Conservation (phyloP, 2,329 filamentous ascomycete genomes). For the Cladosporium oxysporum region DNA sequence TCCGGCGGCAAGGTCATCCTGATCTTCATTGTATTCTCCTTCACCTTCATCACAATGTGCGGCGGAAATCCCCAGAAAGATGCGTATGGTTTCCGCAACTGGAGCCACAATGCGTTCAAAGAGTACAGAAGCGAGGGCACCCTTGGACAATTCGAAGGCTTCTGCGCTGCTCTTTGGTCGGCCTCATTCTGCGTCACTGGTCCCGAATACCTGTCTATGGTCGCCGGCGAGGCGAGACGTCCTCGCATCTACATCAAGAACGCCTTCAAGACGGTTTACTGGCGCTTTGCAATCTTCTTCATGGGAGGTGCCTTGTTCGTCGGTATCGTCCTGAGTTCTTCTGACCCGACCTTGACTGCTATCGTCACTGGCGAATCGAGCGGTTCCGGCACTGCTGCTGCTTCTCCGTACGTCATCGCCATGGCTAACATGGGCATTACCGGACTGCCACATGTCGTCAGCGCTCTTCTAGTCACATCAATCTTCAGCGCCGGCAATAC, state of each 20-base stretch:
- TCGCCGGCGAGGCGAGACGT: constrained; percentile 49
- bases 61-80: constrained; percentile 31
- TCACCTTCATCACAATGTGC: constrained; percentile 40
- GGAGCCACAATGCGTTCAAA: constrained; percentile 38
- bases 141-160: constrained; percentile 39
- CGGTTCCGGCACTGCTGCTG: constrained; percentile 27
- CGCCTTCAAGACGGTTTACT: constrained; percentile 52
- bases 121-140: constrained; percentile 24
- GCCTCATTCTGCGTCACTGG: constrained; percentile 30
- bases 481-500: constrained; percentile 60
- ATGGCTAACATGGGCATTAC: constrained; percentile 44
- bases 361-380: constrained; percentile 23
- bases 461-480: constrained; percentile 48
- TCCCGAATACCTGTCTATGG: constrained; percentile 53
- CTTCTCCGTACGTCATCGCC: constrained; percentile 40
- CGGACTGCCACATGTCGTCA: constrained; percentile 45
- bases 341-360: constrained; percentile 33
- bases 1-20: constrained; percentile 52
- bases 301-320: constrained; percentile 49
- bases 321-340: constrained; percentile 42
- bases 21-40: constrained; percentile 48
- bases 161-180: constrained; percentile 34
- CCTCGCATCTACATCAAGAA: constrained; percentile 48
- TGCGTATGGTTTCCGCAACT: constrained; percentile 47
- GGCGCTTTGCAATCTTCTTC: constrained; percentile 50